phyloP scores from a whole-genome alignment of 495 filamentous ascomycete species.

The Penicillium bovifimosum region DNA sequence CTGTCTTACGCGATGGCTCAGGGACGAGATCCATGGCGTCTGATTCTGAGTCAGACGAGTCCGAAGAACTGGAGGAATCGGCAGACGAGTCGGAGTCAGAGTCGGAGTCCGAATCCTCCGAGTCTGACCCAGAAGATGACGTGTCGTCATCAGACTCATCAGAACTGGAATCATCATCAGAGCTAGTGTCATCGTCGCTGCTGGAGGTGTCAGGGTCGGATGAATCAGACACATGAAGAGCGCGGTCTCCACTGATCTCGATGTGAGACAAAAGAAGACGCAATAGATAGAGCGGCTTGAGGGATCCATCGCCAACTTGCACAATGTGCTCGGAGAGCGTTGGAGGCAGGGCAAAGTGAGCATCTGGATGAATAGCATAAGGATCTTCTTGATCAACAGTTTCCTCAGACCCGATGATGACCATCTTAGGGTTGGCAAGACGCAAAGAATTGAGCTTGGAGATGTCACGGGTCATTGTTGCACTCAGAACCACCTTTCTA shows the following conservation, averaged over 20 bases:
- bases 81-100: conserved; percentile 21
- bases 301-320: conserved; percentile 63
- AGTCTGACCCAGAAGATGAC: conserved; percentile 21
- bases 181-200: conserved; percentile 23
- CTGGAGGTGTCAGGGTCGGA: conserved; percentile 28
- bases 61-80: conserved; percentile 22
- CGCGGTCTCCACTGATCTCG: conserved; percentile 18
- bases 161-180: conserved; percentile 29
- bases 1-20: conserved; percentile 27
- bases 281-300: conserved; percentile 81
- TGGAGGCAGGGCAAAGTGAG: conserved; percentile 57
- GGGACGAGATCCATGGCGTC: conserved; percentile 20
- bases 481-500: conserved; percentile 77
- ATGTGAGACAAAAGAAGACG: conserved; percentile 36
- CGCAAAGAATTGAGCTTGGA: conserved; percentile 70
- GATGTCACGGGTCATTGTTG: conserved; percentile 88
- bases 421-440: conserved; percentile 66
- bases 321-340: conserved; percentile 68
- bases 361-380: conserved; percentile 23
- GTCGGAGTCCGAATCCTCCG: conserved; percentile 14
- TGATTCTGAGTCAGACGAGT: conserved; percentile 23
- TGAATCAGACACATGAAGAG: conserved; percentile 9
- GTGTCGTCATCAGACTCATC: conserved; percentile 29
- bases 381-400: conserved; percentile 24
- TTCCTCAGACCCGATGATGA: conserved; percentile 59